phyloP scores from a whole-genome alignment of 495 filamentous ascomycete genomes.

The Friedmanniomyces endolithicus region DNA sequence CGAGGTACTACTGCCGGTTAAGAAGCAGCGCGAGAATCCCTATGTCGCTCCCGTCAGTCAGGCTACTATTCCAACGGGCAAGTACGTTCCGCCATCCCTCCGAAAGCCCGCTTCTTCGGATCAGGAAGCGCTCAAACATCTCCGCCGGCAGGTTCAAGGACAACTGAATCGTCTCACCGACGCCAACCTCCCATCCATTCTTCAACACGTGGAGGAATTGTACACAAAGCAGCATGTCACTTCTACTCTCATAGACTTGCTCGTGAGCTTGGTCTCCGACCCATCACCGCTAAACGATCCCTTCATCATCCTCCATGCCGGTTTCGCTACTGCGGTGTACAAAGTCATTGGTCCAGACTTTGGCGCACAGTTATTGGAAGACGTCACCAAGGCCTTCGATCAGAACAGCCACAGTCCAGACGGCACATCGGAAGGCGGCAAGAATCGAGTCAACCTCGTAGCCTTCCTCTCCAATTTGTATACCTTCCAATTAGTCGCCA shows the following conservation, averaged over 20 bases:
- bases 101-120: constrained; percentile 50
- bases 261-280: constrained; percentile 66
- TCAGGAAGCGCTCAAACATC: constrained; percentile 51
- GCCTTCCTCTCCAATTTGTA: constrained; percentile 79
- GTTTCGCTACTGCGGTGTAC: constrained; percentile 78
- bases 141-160: constrained; percentile 73
- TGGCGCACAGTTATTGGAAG: constrained; percentile 71
- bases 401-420: constrained; percentile 35
- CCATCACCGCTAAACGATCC: constrained; percentile 66
- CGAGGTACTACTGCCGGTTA: constrained; percentile 32
- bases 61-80: constrained; percentile 19
- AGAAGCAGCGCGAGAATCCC: constrained; percentile 45
- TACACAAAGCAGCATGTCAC: constrained; percentile 75
- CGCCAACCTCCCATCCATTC: constrained; percentile 67
- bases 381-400: constrained; percentile 58
- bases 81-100: constrained; percentile 85
- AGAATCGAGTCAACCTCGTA: constrained; percentile 67
- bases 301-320: constrained; percentile 79
- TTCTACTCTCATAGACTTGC: constrained; percentile 56
- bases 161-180: constrained; percentile 87
- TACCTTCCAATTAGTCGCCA: constrained; percentile 77
- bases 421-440: constrained; percentile 35
- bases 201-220: constrained; percentile 66
- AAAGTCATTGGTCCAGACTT: constrained; percentile 77
- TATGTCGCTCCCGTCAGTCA: constrained; percentile 38